Conservation (phyloP, 345 rosid species). For the Citrus reticulata region DNA sequence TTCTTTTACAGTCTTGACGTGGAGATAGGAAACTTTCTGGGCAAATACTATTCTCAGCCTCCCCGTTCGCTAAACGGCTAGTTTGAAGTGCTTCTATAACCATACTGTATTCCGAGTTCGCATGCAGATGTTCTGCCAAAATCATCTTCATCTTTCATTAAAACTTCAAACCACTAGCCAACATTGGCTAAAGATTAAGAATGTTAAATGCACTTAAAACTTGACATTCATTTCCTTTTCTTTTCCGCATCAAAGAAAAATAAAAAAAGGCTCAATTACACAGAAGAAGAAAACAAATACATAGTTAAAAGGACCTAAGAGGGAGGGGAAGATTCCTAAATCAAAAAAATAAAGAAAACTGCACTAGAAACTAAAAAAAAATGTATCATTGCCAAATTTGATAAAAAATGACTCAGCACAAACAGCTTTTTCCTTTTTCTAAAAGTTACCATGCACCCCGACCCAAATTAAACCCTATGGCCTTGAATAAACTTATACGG, state of each 20-base stretch:
- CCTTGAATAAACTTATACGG: too few relatives aligned
- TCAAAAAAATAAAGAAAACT: background rate
- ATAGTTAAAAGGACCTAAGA: background rate
- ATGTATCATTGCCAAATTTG: background rate
- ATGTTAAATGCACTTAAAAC: background rate
- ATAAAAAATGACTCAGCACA: background rate
- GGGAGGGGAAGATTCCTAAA: background rate
- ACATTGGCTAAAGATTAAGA: background rate
- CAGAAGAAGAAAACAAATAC: background rate
- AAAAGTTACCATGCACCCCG: background rate
- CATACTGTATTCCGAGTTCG: slow-evolving; percentile 34
- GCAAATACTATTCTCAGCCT: slow-evolving; percentile 30
- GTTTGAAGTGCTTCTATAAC: slow-evolving; percentile 46
- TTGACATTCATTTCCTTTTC: background rate
- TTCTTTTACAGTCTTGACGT: slow-evolving; percentile 33
- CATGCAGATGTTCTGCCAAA: slow-evolving; percentile 21
- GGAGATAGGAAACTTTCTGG: slow-evolving; percentile 21
- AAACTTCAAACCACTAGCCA: background rate
- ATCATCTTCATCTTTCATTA: background rate
- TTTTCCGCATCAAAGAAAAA: background rate
- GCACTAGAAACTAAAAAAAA: background rate
- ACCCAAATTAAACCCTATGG: background rate
- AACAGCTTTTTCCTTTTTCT: too few relatives aligned
- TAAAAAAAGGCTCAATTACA: background rate
- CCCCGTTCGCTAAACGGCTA: slow-evolving; percentile 34